phyloP scores from a whole-genome alignment of 192 early-diverging fungal genomes.

The Coemansia sp. region DNA sequence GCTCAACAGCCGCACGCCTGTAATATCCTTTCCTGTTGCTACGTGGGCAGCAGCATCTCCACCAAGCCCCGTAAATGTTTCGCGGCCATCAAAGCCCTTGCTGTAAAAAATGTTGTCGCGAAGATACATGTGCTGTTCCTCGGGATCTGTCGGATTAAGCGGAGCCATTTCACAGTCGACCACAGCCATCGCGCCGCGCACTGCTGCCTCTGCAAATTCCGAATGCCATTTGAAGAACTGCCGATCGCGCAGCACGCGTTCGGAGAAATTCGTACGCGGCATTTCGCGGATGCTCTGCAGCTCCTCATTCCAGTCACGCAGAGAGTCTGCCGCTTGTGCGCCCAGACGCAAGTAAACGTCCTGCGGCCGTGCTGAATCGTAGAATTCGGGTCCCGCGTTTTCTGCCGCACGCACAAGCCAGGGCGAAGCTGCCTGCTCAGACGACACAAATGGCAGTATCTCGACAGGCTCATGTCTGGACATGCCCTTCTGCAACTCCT shows the following conservation, averaged over 20 bases:
- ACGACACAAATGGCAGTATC: constrained; percentile 68
- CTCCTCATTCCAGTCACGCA: constrained; percentile 98
- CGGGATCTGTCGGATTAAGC: constrained; percentile 73
- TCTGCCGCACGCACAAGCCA: constrained; percentile 71
- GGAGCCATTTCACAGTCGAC: constrained; percentile 75
- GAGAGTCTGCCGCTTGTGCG: constrained; percentile 27
- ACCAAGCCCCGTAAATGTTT: constrained; percentile 78
- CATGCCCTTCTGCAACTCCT: constrained; percentile 63
- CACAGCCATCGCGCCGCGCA: constrained; percentile 78
- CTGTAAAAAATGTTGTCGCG: constrained; percentile 97
- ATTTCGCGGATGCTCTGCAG: constrained; percentile 85
- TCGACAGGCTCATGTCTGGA: constrained; percentile 67
- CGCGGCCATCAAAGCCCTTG: constrained; percentile 84
- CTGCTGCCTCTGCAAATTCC: constrained; percentile 92
- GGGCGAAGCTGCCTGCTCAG: constrained; percentile 68
- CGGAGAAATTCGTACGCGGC: constrained; percentile 70
- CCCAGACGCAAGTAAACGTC: constrained; percentile 33
- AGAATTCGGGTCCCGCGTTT: constrained; percentile 22
- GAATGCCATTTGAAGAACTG: constrained; percentile 79
- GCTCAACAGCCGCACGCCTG: constrained; percentile 78
- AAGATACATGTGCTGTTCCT: constrained; percentile 82
- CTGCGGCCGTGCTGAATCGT: constrained; percentile 36
- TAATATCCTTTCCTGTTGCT: constrained; percentile 91
- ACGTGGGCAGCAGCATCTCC: constrained; percentile 90
- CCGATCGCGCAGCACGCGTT: constrained; percentile 83